Conservation (phyloP, 2,329 filamentous ascomycete genomes). For the Sarocladium strictum region DNA sequence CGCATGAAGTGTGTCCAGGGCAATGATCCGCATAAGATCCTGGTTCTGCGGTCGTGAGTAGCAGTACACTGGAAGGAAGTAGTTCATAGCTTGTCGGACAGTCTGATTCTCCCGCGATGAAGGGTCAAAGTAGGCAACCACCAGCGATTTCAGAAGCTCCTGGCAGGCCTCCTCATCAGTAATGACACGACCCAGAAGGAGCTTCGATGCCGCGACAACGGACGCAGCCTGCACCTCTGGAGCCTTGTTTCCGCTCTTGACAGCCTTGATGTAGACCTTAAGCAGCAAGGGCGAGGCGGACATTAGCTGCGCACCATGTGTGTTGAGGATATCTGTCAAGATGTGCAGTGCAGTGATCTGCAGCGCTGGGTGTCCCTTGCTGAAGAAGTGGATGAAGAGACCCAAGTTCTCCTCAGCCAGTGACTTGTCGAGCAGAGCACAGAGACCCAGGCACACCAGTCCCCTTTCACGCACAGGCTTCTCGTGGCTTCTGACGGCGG, state of each 20-base stretch:
- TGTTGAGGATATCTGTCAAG: slow-evolving; percentile 85
- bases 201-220: slow-evolving; percentile 75
- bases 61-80: slow-evolving; percentile 92
- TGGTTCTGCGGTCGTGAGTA: slow-evolving; percentile 81
- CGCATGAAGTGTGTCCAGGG: slow-evolving; percentile 67
- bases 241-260: slow-evolving; percentile 64
- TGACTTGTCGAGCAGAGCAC: slow-evolving; percentile 83
- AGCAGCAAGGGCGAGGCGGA: slow-evolving; percentile 62
- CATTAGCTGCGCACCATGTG: slow-evolving; percentile 75
- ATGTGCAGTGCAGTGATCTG: slow-evolving; percentile 90
- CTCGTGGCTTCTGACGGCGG: slow-evolving; percentile 88
- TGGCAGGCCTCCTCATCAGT: slow-evolving; percentile 60
- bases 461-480: slow-evolving; percentile 88
- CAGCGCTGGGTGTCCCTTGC: slow-evolving; percentile 81
- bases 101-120: slow-evolving; percentile 73
- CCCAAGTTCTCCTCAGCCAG: slow-evolving; percentile 88
- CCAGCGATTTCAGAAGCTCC: slow-evolving; percentile 77
- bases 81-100: slow-evolving; percentile 80
- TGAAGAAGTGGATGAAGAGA: slow-evolving; percentile 94
- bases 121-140: slow-evolving; percentile 85
- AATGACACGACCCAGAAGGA: slow-evolving; percentile 75
- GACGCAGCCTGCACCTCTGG: slow-evolving; percentile 76
- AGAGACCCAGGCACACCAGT: slow-evolving; percentile 82
- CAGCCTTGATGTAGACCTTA: slow-evolving; percentile 79
- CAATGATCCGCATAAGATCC: slow-evolving; percentile 68